These are phyloP conservation scores for Spathaspora girioi DNA, from an alignment of 805 yeast genomes.

Conservation along the genomic window DNA sequence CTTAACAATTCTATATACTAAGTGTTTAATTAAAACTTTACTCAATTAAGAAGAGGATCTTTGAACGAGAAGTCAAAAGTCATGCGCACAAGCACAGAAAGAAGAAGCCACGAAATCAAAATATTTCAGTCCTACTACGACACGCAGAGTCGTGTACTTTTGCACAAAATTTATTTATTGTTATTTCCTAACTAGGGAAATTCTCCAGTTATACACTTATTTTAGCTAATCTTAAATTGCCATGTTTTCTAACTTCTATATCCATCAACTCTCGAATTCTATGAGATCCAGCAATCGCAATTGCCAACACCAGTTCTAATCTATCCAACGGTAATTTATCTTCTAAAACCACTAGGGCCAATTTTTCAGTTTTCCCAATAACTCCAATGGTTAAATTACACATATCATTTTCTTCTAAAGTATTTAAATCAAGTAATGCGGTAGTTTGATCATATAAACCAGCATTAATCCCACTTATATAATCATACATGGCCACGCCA, in stretches of 20 bases:
- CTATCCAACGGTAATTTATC: conserved; percentile 81
- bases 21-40: not conserved
- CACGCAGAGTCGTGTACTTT: not conserved
- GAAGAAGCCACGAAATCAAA: not conserved
- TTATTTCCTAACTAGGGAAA: not conserved
- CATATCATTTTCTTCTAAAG: conserved; percentile 80
- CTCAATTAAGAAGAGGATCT: not conserved
- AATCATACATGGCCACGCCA: conserved; percentile 91
- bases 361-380: conserved; percentile 76
- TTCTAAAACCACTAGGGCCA: conserved; percentile 74
- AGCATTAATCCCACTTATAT: conserved; percentile 73
- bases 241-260: conserved; percentile 72
- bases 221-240: conserved; percentile 38
- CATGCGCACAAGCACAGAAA: not conserved
- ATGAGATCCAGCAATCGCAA: conserved; percentile 86
- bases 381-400: conserved; percentile 79
- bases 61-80: not conserved
- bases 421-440: conserved; percentile 78
- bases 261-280: conserved; percentile 84
- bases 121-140: not conserved
- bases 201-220: not conserved
- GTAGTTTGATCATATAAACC: conserved; percentile 67
- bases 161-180: not conserved
- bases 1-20: too few species aligned
- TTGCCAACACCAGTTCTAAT: conserved; percentile 68